Conservation (phyloP, 2,329 filamentous ascomycete species). For the Spiromastix sp. region DNA sequence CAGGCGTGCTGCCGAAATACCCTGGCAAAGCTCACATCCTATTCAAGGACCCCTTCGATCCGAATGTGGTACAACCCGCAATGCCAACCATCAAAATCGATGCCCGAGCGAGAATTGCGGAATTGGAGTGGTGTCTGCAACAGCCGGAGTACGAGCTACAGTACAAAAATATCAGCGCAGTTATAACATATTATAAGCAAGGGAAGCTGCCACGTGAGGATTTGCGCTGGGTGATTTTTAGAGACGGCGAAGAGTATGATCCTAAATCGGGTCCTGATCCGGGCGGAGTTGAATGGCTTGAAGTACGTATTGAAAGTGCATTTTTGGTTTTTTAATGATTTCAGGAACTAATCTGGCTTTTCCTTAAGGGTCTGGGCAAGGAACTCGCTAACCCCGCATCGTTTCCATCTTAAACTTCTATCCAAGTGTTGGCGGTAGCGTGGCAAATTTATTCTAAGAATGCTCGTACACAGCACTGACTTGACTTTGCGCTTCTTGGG, state of each 20-base stretch:
- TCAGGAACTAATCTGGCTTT: background rate
- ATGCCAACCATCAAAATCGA: background rate
- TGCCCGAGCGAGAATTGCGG: background rate
- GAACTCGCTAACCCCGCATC: background rate
- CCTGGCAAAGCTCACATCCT: background rate
- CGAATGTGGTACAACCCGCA: background rate
- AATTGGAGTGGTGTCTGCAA: background rate
- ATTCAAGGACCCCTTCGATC: background rate
- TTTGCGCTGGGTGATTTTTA: background rate
- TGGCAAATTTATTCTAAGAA: too few relatives aligned
- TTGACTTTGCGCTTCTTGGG: too few relatives aligned
- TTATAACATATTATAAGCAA: background rate
- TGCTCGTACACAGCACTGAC: too few relatives aligned
- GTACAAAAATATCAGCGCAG: background rate
- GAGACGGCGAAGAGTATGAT: background rate
- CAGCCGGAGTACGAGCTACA: background rate
- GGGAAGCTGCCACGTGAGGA: slow-evolving; percentile 1
- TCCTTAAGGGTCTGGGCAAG: background rate
- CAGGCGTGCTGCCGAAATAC: background rate
- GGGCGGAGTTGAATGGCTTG: background rate
- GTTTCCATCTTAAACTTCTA: too few relatives aligned
- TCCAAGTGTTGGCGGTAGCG: too few relatives aligned
- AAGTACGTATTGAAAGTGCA: background rate
- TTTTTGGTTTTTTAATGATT: background rate
- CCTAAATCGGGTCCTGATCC: background rate